phyloP scores from a whole-genome alignment of 2,329 filamentous ascomycete genomes.

The Scedosporium minutisporum region DNA sequence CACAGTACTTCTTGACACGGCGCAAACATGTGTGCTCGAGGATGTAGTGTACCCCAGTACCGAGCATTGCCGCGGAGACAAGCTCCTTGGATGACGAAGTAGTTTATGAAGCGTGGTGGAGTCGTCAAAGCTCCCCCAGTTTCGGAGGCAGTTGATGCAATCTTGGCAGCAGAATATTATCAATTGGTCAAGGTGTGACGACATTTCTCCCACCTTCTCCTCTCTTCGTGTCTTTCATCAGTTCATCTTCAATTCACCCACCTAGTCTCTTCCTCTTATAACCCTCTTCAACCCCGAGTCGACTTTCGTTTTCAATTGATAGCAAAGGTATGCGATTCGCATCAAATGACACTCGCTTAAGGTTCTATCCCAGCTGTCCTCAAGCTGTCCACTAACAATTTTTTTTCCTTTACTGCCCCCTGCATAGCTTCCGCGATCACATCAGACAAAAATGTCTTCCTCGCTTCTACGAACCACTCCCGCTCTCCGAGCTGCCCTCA shows the following conservation, averaged over 20 bases:
- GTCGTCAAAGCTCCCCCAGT: neutral
- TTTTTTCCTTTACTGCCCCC: neutral
- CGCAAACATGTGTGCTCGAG: neutral
- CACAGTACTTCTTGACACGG: neutral
- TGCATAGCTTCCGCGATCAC: constrained; percentile 7
- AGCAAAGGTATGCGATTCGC: neutral
- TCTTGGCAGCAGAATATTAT: neutral
- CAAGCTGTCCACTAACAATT: neutral
- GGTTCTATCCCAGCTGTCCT: neutral
- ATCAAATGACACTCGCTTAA: neutral
- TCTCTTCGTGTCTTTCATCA: neutral
- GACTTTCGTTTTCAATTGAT: constrained; percentile 2
- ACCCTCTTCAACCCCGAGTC: neutral
- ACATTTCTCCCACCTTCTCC: constrained; percentile 2
- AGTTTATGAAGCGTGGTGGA: neutral
- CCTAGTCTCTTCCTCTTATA: neutral
- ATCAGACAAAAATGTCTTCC: constrained; percentile 54
- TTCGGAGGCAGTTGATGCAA: neutral
- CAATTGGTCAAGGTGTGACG: neutral
- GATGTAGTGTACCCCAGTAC: neutral
- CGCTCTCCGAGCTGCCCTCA: constrained; percentile 59
- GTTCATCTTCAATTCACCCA: neutral
- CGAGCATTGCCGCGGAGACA: neutral
- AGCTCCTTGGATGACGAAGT: neutral
- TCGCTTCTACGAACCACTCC: constrained; percentile 60